Conservation (phyloP, 495 filamentous ascomycete species). For the Lasiosphaeriaceae sp. region DNA sequence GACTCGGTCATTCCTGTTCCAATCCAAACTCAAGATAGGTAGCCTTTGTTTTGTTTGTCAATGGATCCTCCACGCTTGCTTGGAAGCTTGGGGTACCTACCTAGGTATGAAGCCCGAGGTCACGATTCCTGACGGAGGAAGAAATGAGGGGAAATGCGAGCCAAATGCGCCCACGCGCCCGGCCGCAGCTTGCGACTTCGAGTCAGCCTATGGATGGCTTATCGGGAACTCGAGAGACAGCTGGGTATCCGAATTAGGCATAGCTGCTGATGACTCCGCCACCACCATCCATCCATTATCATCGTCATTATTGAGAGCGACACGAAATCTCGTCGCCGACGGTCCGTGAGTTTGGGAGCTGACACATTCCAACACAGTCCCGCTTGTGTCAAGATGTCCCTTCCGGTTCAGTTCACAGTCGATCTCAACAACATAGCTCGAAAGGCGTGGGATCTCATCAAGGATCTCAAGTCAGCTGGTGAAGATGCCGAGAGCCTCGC, state of each 20-base stretch:
- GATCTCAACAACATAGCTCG: background rate
- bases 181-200: background rate
- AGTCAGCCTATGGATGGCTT: background rate
- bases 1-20: background rate
- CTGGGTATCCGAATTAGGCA: background rate
- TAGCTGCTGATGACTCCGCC: background rate
- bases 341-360: too few species aligned
- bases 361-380: too few species aligned
- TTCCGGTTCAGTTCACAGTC: background rate
- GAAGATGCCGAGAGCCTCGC: background rate
- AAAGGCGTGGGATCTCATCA: background rate
- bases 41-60: too few species aligned
- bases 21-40: background rate
- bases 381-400: background rate
- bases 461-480: background rate
- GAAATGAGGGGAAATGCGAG: background rate
- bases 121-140: background rate
- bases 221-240: background rate
- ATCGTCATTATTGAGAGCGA: too few species aligned
- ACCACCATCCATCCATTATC: background rate
- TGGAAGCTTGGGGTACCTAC: too few species aligned
- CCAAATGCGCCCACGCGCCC: background rate
- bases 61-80: too few species aligned
- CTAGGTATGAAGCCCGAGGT: too few species aligned
- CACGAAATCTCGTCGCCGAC: too few species aligned